These are phyloP conservation scores for Salix exigua DNA, from an alignment of 345 rosid species.

Conservation along the genomic window DNA sequence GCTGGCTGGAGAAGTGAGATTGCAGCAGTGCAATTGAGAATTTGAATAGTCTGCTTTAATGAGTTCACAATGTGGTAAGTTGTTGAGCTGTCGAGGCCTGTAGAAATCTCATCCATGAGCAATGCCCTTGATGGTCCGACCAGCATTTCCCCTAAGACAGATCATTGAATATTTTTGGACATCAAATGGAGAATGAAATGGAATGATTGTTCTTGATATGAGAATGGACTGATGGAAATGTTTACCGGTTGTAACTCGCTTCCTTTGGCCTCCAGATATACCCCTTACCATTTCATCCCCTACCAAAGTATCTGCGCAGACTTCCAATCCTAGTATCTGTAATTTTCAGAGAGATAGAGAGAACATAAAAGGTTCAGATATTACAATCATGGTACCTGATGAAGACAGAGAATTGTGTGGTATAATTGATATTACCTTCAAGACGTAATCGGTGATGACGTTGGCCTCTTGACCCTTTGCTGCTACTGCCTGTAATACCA, in stretches of 20 bases:
- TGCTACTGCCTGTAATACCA: conserved; percentile 44
- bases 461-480: conserved; percentile 48
- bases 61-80: too few relatives aligned
- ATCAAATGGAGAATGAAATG: neutral
- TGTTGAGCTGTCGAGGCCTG: conserved; percentile 78
- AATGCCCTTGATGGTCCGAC: conserved; percentile 64
- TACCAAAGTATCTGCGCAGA: conserved; percentile 64
- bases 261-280: conserved; percentile 78
- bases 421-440: conserved; percentile 47
- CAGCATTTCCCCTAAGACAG: conserved; percentile 57
- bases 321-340: conserved; percentile 67
- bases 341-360: conserved; percentile 7
- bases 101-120: conserved; percentile 79
- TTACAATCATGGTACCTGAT: neutral
- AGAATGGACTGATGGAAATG: neutral
- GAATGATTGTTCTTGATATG: neutral
- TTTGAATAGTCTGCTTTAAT: too few relatives aligned
- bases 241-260: conserved; percentile 77
- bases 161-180: neutral
- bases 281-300: conserved; percentile 78
- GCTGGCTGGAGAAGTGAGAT: too few relatives aligned
- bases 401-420: neutral
- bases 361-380: neutral
- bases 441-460: conserved; percentile 68
- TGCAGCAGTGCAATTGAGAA: too few relatives aligned